These are phyloP conservation scores for Agaricus blazei DNA, from an alignment of 768 basidiomycete genomes.

Conservation along the genomic window DNA sequence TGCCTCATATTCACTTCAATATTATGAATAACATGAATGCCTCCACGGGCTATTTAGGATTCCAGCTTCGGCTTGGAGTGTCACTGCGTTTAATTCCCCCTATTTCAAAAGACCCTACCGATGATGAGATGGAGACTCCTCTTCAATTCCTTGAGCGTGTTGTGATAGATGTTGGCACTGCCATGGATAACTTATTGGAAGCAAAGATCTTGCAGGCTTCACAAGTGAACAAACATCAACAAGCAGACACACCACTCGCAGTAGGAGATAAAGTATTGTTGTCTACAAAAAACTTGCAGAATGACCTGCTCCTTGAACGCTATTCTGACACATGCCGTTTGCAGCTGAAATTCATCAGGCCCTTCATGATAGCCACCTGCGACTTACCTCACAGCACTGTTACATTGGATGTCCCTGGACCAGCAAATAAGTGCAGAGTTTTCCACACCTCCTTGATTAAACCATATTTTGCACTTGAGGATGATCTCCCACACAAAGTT, in stretches of 20 bases:
- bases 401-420: not conserved
- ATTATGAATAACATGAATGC: conserved; percentile 22
- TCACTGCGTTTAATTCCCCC: not conserved
- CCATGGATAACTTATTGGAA: not conserved
- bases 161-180: not conserved
- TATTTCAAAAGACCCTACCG: not conserved
- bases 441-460: not conserved
- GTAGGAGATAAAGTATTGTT: no score
- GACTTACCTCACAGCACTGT: not conserved
- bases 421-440: not conserved
- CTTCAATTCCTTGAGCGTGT: not conserved
- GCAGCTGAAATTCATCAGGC: no score
- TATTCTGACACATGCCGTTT: no score
- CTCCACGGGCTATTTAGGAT: conserved; percentile 17
- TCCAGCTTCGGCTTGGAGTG: conserved; percentile 5
- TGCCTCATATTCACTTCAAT: conserved; percentile 16
- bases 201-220: not conserved
- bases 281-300: no score
- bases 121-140: not conserved
- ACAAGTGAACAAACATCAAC: no score
- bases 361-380: no score
- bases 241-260: no score
- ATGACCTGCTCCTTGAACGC: no score
- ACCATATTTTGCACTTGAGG: not conserved
- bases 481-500: not conserved